Evolutionary conservation across 2,329 filamentous ascomycete species (phyloP).

Genomic region (Calonectria pteridis): DNA sequence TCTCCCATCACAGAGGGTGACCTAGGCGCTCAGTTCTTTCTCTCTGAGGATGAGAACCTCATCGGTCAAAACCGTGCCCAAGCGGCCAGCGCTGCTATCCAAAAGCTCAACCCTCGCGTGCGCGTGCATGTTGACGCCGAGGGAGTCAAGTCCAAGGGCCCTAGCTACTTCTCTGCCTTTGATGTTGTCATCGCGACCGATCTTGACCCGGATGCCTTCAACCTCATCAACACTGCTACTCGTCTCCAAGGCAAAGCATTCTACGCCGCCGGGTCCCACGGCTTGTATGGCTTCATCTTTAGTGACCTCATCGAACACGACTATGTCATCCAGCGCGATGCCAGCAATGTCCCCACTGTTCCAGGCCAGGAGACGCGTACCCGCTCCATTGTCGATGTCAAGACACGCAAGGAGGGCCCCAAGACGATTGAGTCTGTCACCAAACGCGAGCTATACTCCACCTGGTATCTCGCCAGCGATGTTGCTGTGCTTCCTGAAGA

Average conservation of each 20-base stretch:
- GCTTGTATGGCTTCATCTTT: slow-evolving; percentile 95
- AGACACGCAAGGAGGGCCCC: slow-evolving; percentile 74
- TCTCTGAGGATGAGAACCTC: slow-evolving; percentile 73
- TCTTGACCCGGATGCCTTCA: slow-evolving; percentile 79
- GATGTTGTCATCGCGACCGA: slow-evolving; percentile 93
- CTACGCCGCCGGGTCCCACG: slow-evolving; percentile 89
- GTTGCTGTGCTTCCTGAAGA: slow-evolving; percentile 79
- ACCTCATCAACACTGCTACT: slow-evolving; percentile 87
- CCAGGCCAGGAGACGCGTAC: slow-evolving; percentile 79
- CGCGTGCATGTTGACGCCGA: slow-evolving; percentile 77
- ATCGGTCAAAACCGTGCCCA: slow-evolving; percentile 88
- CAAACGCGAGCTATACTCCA: slow-evolving; percentile 91
- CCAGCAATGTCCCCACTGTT: slow-evolving; percentile 77
- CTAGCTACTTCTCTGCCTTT: slow-evolving; percentile 82
- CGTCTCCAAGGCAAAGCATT: slow-evolving; percentile 84
- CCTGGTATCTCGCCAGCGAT: slow-evolving; percentile 85
- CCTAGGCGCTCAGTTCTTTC: slow-evolving; percentile 85
- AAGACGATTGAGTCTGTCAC: slow-evolving; percentile 88
- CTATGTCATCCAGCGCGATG: slow-evolving; percentile 88
- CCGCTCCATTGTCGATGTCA: slow-evolving; percentile 78
- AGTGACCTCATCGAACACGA: slow-evolving; percentile 92
- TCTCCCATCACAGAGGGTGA: slow-evolving; percentile 82
- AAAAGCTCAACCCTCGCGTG: slow-evolving; percentile 91
- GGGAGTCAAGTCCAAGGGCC: slow-evolving; percentile 75
- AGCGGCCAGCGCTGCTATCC: slow-evolving; percentile 81